These are phyloP conservation scores for Citrullus mucosospermus DNA, from an alignment of 306 rosid genomes.

Conservation along the genomic window DNA sequence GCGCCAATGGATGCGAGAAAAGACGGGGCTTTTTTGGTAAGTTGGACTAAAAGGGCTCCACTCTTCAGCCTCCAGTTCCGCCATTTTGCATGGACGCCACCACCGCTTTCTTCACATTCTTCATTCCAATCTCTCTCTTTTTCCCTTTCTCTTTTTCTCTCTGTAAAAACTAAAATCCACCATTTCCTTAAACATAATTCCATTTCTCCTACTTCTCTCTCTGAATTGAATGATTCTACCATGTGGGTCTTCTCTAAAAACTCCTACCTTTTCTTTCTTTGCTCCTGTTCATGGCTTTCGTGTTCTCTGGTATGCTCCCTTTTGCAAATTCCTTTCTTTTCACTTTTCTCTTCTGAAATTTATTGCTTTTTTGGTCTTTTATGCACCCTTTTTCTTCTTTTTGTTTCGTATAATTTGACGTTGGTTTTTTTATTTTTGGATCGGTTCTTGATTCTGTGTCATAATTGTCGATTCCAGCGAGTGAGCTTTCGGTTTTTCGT, in stretches of 20 bases:
- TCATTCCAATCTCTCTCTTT: not conserved
- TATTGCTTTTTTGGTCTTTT: not conserved
- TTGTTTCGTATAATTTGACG: not conserved
- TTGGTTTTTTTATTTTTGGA: not conserved
- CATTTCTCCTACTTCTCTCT: not conserved
- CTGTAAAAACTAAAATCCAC: not conserved
- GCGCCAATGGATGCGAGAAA: not conserved
- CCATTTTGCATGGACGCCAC: not conserved
- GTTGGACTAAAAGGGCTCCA: not conserved
- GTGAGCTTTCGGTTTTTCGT: not conserved
- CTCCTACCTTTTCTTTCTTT: slow-evolving; percentile 17
- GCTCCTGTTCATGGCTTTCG: slow-evolving; percentile 15
- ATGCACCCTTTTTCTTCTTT: not conserved
- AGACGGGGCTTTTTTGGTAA: not conserved
- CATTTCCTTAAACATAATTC: not conserved
- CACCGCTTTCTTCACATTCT: not conserved
- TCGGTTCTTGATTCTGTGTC: not conserved
- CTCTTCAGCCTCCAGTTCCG: not conserved
- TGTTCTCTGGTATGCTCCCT: slow-evolving; percentile 12
- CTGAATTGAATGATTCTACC: not conserved
- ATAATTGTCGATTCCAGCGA: not conserved
- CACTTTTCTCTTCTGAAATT: not conserved
- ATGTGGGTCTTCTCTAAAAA: slow-evolving; percentile 23
- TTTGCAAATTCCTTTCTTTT: not conserved
- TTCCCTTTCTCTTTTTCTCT: not conserved